Conservation (phyloP, 495 filamentous ascomycete genomes). For the Tuber melanosporum region DNA sequence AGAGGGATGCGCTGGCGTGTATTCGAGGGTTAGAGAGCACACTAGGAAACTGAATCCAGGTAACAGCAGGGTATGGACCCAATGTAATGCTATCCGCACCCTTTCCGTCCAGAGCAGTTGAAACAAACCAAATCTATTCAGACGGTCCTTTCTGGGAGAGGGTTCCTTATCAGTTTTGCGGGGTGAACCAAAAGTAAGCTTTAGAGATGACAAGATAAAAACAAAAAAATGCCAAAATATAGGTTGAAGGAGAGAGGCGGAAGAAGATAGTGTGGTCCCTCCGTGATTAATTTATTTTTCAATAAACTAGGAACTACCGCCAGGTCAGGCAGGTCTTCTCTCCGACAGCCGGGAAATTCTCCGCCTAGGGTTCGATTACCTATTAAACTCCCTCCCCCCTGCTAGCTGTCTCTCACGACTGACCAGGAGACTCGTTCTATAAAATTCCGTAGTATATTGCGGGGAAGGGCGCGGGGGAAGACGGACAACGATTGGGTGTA, state of each 20-base stretch:
- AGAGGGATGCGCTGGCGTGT: not conserved
- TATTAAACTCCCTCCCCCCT: slow-evolving; percentile 17
- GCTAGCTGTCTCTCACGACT: slow-evolving; percentile 23
- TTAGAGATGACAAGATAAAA: slow-evolving; percentile 9
- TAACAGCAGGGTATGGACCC: not conserved
- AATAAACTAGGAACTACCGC: slow-evolving; percentile 12
- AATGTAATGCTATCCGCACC: slow-evolving; percentile 14
- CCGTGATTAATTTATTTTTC: slow-evolving; percentile 20
- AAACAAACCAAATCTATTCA: slow-evolving; percentile 18
- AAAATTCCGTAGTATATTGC: slow-evolving; percentile 28
- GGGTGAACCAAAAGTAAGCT: slow-evolving; percentile 24
- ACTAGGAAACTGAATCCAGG: not conserved
- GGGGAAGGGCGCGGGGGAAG: slow-evolving; percentile 15
- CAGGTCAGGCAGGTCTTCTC: slow-evolving; percentile 20
- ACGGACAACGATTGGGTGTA: not conserved
- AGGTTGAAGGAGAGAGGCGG: not conserved
- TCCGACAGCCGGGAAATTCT: slow-evolving; percentile 38
- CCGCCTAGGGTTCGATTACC: slow-evolving; percentile 33
- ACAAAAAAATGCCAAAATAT: not conserved
- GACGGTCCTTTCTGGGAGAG: slow-evolving; percentile 14
- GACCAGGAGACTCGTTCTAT: slow-evolving; percentile 33
- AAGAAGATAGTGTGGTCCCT: not conserved
- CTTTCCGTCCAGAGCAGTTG: slow-evolving; percentile 5
- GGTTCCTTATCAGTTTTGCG: slow-evolving; percentile 28
- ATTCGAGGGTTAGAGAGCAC: not conserved